phyloP scores from a whole-genome alignment of 441 rosid genomes.

The Geranium incanum region DNA sequence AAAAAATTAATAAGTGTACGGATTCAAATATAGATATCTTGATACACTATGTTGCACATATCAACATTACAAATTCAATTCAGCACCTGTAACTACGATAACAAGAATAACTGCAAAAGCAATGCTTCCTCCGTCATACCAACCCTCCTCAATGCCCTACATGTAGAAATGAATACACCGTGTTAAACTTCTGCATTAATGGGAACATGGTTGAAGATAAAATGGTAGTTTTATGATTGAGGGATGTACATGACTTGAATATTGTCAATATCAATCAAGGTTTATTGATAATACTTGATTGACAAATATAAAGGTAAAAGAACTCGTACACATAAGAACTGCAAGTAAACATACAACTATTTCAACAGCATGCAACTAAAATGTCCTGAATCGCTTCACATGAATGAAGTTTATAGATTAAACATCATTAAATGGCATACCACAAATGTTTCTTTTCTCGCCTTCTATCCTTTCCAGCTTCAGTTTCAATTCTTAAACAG shows the following conservation, averaged over 20 bases:
- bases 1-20: conserved; percentile 8
- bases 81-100: conserved; percentile 85
- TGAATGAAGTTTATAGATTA: background rate
- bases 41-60: background rate
- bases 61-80: conserved; percentile 3
- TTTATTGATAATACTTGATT: too few species aligned
- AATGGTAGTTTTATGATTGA: background rate
- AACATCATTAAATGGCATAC: background rate
- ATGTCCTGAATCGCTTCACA: background rate
- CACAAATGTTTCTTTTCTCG: background rate
- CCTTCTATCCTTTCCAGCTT: background rate
- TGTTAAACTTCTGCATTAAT: background rate
- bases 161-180: background rate
- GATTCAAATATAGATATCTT: background rate
- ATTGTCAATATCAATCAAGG: too few species aligned
- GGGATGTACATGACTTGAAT: background rate
- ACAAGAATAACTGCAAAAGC: conserved; percentile 92
- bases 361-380: conserved; percentile 1
- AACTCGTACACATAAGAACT: background rate
- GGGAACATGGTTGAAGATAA: background rate
- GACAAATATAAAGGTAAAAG: background rate
- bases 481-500: background rate
- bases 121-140: conserved; percentile 99
- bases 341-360: background rate
- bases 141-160: conserved; percentile 86